Conservation (phyloP, 805 yeast species). For the Wickerhamomyces bisporus region DNA sequence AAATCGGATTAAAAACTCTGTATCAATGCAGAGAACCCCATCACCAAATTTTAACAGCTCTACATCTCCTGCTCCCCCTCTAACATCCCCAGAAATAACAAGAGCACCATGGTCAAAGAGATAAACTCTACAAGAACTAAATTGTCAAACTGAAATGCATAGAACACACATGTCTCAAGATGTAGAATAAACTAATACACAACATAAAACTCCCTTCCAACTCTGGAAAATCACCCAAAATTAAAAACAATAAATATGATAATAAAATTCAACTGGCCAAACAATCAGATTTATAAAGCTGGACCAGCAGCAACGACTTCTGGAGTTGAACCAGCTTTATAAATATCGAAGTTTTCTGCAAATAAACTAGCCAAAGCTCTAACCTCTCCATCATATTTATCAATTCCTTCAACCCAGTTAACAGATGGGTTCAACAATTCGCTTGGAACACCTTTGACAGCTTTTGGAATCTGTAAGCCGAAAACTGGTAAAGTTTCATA, state of each 20-base stretch:
- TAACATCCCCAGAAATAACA: conserved; percentile 4
- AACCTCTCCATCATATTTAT: conserved; percentile 50
- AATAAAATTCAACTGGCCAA: background rate
- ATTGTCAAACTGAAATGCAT: too few relatives aligned
- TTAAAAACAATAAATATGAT: background rate
- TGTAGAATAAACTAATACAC: too few relatives aligned
- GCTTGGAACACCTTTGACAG: conserved; percentile 69
- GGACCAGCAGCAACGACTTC: conserved; percentile 97
- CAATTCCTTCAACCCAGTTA: conserved; percentile 64
- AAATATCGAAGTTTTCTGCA: conserved; percentile 80
- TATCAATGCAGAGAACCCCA: background rate
- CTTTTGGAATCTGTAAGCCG: conserved; percentile 81
- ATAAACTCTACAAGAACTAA: conserved; percentile 5
- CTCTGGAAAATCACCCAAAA: too few relatives aligned
- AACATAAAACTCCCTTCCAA: too few relatives aligned
- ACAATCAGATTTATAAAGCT: conserved; percentile 13
- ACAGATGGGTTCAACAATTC: conserved; percentile 83
- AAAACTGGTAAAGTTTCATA: conserved; percentile 83
- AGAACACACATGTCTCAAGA: too few relatives aligned
- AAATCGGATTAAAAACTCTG: conserved; percentile 4
- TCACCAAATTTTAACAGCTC: too few relatives aligned
- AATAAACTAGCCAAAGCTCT: conserved; percentile 69
- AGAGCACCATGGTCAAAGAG: conserved; percentile 18
- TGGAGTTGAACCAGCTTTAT: conserved; percentile 72
- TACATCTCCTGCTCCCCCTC: too few relatives aligned